Evolutionary conservation across 2,329 filamentous ascomycete genomes (phyloP), one percentile per base, ranked within the genome.

Genomic region (Raffaelea deltoideospora): DNA sequence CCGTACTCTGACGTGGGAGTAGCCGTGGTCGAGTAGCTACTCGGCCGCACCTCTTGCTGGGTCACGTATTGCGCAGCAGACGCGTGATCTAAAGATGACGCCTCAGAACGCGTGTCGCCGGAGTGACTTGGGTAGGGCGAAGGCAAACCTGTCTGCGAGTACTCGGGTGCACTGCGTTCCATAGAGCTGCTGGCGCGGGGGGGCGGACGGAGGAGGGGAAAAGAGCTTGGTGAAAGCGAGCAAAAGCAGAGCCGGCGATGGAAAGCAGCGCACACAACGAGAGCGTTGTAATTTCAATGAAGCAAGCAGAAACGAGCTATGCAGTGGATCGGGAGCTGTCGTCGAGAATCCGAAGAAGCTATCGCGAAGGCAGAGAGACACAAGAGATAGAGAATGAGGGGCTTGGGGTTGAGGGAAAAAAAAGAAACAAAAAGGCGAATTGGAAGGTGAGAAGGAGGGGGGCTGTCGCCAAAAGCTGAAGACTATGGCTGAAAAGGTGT

Each of bases 1-100:
- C 76, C 72, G 80, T 92, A 93, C 54, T 92, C 85, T 46, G 86
- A 87, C 46, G 83, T 86, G 41, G 86, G 85, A 45, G 86, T 93
- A 50, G 79, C 82, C 49, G 80, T 76, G 44, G 77, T 69, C 42
- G 80, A 79, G 59, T 85, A 83, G 57, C 71, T 79, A 48, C 53
- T 57, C 15, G 42, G 35, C 58, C 82, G 76, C 53, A 77, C 75
- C 65, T 94, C 86, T 65, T 81, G 78, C 56, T 82, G 79, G 53
- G 77, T 75, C 50, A 81, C 69, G 64, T 92, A 93, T 63, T 88
- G 81, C 64, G 81, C 82, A 80, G 82, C 79, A 82, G 86, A 83
- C 63, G 80, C 71, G 71, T 84, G 83, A 80, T 93, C 87, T 90
- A 81, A 76, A 64, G 65, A 64, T 59, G 78, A 73, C 59, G 71